phyloP scores from a whole-genome alignment of 1,284 basidiomycete genomes.

The Thelephora terrestris region DNA sequence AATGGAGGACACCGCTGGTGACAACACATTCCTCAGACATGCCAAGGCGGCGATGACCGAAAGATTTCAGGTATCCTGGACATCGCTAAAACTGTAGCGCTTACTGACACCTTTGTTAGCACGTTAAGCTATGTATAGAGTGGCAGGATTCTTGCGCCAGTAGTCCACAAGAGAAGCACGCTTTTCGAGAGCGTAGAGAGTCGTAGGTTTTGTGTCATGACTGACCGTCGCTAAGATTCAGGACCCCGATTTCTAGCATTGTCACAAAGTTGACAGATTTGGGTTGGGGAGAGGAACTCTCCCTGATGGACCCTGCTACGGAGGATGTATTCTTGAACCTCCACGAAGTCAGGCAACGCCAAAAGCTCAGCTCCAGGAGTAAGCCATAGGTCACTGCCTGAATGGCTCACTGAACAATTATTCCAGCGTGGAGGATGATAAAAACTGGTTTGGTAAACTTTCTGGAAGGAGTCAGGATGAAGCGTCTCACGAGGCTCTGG shows the following conservation, averaged over 20 bases:
- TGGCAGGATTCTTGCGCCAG: not conserved
- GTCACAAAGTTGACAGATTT: not conserved
- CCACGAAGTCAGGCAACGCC: slow-evolving; percentile 9
- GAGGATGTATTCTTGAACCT: not conserved
- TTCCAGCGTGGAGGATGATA: slow-evolving; percentile 14
- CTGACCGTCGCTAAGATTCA: too few relatives aligned
- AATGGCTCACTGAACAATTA: not conserved
- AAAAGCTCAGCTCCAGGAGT: slow-evolving; percentile 13
- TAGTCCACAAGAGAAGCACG: not conserved
- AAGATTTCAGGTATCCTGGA: not conserved
- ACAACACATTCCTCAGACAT: not conserved
- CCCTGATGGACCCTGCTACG: not conserved
- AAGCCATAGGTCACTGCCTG: not conserved
- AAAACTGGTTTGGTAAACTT: slow-evolving; percentile 10
- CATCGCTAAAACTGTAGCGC: not conserved
- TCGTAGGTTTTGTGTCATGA: too few relatives aligned
- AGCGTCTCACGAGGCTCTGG: slow-evolving; percentile 9
- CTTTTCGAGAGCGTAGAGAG: too few relatives aligned
- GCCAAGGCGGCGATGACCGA: not conserved
- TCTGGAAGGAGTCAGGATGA: slow-evolving; percentile 5
- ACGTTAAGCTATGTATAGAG: not conserved
- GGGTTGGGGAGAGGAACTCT: not conserved
- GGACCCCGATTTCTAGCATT: not conserved
- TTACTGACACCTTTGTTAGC: not conserved
- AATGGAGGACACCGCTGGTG: not conserved